Conservation (phyloP, 768 basidiomycete genomes). For the Dentipellis fragilis region DNA sequence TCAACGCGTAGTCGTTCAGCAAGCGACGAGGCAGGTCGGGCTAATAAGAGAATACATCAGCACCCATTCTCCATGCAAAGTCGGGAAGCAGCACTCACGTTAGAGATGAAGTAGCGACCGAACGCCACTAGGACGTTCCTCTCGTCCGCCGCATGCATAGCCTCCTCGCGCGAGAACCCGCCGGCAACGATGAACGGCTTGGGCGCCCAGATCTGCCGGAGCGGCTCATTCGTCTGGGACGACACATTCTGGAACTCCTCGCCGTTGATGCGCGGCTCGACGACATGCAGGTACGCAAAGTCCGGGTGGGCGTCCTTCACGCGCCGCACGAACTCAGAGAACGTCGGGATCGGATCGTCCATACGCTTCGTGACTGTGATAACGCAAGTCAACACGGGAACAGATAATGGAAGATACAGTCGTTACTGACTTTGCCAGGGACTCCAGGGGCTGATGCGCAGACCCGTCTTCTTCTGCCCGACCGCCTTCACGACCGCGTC, state of each 20-base stretch:
- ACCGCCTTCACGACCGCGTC: not conserved
- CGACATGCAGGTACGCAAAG: not conserved
- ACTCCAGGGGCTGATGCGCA: not conserved
- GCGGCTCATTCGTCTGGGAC: constrained; percentile 5
- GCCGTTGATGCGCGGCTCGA: not conserved
- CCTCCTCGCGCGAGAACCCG: constrained; percentile 13
- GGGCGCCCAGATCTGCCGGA: constrained; percentile 13
- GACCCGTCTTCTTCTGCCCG: not conserved
- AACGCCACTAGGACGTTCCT: constrained; percentile 15
- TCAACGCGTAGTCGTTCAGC: not conserved
- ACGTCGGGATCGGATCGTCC: constrained; percentile 16
- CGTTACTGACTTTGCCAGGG: not conserved
- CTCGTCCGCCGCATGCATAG: constrained; percentile 10
- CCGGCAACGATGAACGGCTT: constrained; percentile 11
- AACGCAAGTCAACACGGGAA: not conserved
- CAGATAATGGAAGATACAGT: not conserved
- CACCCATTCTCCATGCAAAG: too few species aligned
- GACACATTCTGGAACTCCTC: not conserved
- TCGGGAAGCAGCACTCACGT: constrained; percentile 16
- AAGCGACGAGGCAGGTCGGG: constrained; percentile 12
- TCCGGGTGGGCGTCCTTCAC: constrained; percentile 15
- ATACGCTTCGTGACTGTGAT: constrained; percentile 6
- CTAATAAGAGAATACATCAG: not conserved
- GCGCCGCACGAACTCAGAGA: constrained; percentile 16
- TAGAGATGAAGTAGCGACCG: constrained; percentile 18